phyloP scores from a whole-genome alignment of 2,329 filamentous ascomycete species.

The Colletotrichum spinosum region DNA sequence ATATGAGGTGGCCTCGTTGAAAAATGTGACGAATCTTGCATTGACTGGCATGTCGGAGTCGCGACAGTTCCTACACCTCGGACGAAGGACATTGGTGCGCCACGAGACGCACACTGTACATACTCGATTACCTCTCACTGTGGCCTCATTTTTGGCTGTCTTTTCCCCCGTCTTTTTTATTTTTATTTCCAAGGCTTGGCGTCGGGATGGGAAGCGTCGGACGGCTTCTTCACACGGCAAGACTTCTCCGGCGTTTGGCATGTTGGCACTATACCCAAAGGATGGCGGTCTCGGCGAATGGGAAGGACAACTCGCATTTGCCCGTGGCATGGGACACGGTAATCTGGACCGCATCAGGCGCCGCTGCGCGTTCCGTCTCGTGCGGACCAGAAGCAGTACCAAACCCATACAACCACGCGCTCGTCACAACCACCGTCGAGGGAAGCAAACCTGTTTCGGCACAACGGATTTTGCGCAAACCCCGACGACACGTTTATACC shows the following conservation, averaged over 20 bases:
- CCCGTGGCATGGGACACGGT: background rate
- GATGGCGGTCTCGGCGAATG: conserved; percentile 21
- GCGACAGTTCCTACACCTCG: no score
- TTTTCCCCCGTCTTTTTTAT: background rate
- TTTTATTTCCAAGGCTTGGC: conserved; percentile 30
- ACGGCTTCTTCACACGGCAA: conserved; percentile 18
- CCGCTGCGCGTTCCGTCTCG: background rate
- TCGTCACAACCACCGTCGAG: no score
- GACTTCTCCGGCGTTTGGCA: conserved; percentile 26
- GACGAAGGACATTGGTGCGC: background rate
- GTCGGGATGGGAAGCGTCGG: conserved; percentile 26
- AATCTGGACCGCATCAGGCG: conserved; percentile 1
- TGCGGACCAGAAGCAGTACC: no score
- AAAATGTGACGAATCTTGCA: background rate
- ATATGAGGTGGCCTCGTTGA: conserved; percentile 9
- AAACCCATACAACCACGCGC: no score
- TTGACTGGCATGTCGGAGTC: background rate
- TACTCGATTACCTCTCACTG: conserved; percentile 25
- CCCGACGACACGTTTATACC: no score
- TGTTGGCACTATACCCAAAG: conserved; percentile 32
- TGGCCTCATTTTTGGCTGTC: conserved; percentile 5
- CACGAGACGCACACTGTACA: conserved; percentile 27
- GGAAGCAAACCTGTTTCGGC: no score
- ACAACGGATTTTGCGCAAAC: no score
- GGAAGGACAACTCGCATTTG: conserved; percentile 4